A percentile compares a stretch with the other conserved stretches of the same genome.
Conservation (phyloP, 371 early-diverging fungal species). For the Coemansia sp. region DNA sequence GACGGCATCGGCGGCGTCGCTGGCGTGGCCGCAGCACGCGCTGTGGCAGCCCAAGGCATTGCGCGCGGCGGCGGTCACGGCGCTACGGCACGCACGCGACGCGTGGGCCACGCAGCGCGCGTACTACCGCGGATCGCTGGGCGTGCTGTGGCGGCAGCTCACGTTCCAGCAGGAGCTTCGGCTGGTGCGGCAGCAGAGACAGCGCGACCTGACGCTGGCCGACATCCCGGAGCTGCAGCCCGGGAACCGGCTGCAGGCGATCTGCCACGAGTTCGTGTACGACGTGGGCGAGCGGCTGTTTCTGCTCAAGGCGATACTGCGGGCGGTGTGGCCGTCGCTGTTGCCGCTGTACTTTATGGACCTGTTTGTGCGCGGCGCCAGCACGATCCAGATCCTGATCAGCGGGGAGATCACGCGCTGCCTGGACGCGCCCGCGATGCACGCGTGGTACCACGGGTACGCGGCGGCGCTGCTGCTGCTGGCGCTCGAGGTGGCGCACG, state of each 20-base stretch:
- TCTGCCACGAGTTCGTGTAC: conserved; percentile 17
- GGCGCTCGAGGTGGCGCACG: neutral
- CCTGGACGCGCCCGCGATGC: conserved; percentile 12
- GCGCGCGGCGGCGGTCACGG: neutral
- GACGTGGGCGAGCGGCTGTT: conserved; percentile 27
- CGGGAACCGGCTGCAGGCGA: neutral
- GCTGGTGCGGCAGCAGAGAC: conserved; percentile 1
- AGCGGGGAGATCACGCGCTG: conserved; percentile 16
- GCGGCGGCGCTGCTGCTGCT: conserved; percentile 11
- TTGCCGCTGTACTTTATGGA: conserved; percentile 16
- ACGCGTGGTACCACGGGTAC: conserved; percentile 28
- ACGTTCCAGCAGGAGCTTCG: conserved; percentile 3
- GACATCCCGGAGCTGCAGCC: conserved; percentile 17
- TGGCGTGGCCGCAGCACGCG: neutral
- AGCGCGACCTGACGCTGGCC: conserved; percentile 7
- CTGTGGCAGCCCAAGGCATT: neutral
- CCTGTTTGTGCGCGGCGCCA: neutral
- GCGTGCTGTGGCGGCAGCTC: neutral
- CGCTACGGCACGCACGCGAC: neutral
- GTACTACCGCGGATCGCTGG: conserved; percentile 4
- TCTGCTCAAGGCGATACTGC: conserved; percentile 25
- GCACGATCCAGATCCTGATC: neutral
- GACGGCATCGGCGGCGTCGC: neutral
- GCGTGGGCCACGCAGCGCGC: neutral
- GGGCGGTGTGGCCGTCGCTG: conserved; percentile 29